phyloP scores from a whole-genome alignment of 352 stramenopile genomes.

The Elongisporangium senticosum region DNA sequence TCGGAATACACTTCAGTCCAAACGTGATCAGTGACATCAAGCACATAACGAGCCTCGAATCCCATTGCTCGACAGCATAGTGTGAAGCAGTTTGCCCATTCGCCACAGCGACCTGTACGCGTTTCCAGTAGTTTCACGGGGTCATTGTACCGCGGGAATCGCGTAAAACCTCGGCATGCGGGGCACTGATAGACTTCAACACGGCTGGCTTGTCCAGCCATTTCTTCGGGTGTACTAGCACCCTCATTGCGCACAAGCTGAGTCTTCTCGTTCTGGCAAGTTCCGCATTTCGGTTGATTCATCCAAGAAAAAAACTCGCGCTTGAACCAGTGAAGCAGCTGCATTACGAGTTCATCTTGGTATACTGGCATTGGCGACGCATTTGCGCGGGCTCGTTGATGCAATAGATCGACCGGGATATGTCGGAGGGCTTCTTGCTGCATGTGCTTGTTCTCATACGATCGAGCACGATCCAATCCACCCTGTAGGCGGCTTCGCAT shows the following conservation, averaged over 20 bases:
- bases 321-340: constrained; percentile 88
- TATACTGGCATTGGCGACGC: constrained; percentile 34
- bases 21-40: constrained; percentile 94
- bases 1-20: constrained; percentile 92
- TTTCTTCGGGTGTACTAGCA: constrained; percentile 51
- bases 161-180: constrained; percentile 38
- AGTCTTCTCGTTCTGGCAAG: constrained; percentile 52
- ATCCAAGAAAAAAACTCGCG: constrained; percentile 89
- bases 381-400: constrained; percentile 59
- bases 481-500: constrained; percentile 44
- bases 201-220: constrained; percentile 48
- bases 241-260: constrained; percentile 29
- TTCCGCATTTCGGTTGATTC: constrained; percentile 67
- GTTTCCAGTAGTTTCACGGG: constrained; percentile 83
- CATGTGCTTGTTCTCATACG: constrained; percentile 61
- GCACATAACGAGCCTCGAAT: constrained; percentile 89
- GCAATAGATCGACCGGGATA: constrained; percentile 59
- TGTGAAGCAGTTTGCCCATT: constrained; percentile 94
- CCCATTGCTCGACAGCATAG: constrained; percentile 86
- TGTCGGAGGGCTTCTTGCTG: constrained; percentile 59
- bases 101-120: constrained; percentile 84
- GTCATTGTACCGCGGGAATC: constrained; percentile 90
- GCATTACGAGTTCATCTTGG: constrained; percentile 67
- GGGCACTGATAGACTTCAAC: constrained; percentile 88
- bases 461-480: constrained; percentile 42